Evolutionary conservation across 2,329 filamentous ascomycete genomes (phyloP), one percentile per base, ranked within the genome.

Genomic region (Arthroderma uncinatum): DNA sequence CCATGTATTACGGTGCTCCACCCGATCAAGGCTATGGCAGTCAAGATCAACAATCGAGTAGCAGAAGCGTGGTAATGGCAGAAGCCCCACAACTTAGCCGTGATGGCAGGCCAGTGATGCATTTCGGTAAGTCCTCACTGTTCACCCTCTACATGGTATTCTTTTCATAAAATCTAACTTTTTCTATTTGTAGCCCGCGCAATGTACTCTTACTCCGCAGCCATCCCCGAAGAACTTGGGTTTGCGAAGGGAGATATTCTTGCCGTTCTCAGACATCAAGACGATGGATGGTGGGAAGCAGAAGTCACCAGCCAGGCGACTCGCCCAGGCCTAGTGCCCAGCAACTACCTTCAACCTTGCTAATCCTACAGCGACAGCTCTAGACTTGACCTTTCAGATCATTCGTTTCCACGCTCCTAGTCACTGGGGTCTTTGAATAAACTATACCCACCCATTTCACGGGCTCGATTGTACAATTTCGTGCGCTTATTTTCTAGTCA

Each of bases 201-300:
- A 25, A 80, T 96, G 76, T 98, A 97, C 72, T 84, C 89, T 76
- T 98, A 98, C 71, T 84, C 87, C 67, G 90, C 93, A 1, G 92
- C 90, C 21, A 98, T 98, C 58, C 89, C 92, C 0, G 93, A 97
- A 69, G 94, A 98, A 73, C 76, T 98, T 19, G 86, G 87, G 12
- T 98, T 98, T 71, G 79, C 79, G 50, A 98, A 98, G 75, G 91
- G 91, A 52, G 94, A 98, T 68, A 83, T 92, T 59, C 78, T 98
- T 12, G 89, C 92, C 1, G 84, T 98, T 12, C 77, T 96, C 50
- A 81, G 91, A 59, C 83, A 95, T 66, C 93, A 98, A 73, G 93
- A 98, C 69, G 93, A 98, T 68, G 93, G 93, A 19, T 98, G 93
- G 93, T 98, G 94, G 93, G 93, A 98, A 75, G 94, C 94, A 10